A percentile compares a stretch with the other conserved stretches of the same genome.
Conservation (phyloP, 2,329 filamentous ascomycete species). For the Lecanosticta acicola region DNA sequence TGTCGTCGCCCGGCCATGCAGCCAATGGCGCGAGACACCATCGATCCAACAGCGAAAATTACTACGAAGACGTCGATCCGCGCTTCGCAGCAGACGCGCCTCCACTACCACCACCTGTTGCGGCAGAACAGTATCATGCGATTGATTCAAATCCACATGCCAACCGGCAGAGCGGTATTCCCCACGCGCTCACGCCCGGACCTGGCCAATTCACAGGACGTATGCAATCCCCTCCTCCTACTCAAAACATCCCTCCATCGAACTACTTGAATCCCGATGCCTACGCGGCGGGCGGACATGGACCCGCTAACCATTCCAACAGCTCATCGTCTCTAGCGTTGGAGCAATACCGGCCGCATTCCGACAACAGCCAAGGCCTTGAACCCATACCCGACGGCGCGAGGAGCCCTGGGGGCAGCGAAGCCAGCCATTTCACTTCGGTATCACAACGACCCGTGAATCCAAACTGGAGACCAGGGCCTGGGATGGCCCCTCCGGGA, state of each 20-base stretch:
- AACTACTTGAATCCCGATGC: constrained; percentile 10
- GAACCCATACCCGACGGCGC: constrained; percentile 60
- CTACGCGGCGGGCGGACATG: constrained; percentile 5
- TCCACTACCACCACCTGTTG: constrained; percentile 2
- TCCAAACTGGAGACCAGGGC: constrained; percentile 70
- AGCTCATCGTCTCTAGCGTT: constrained; percentile 15
- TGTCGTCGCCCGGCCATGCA: constrained; percentile 4
- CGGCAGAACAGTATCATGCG: constrained; percentile 13
- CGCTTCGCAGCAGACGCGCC: constrained; percentile 60
- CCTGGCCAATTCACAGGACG: constrained; percentile 11
- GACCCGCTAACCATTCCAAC: constrained; percentile 13
- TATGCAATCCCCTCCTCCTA: constrained; percentile 10
- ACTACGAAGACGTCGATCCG: constrained; percentile 92
- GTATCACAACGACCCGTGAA: constrained; percentile 85
- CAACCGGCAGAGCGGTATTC: constrained; percentile 17
- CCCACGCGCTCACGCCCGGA: constrained; percentile 21
- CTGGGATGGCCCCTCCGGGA: constrained; percentile 22
- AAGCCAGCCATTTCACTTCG: constrained; percentile 81
- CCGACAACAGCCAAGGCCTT: constrained; percentile 35
- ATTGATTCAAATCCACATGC: neutral
- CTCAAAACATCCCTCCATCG: neutral
- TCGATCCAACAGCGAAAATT: constrained; percentile 48
- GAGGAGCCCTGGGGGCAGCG: constrained; percentile 63
- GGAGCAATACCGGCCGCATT: constrained; percentile 10
- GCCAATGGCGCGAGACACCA: constrained; percentile 18